phyloP scores from a whole-genome alignment of 225 moss, liverwort and hornwort species.

The Asterella californica region DNA sequence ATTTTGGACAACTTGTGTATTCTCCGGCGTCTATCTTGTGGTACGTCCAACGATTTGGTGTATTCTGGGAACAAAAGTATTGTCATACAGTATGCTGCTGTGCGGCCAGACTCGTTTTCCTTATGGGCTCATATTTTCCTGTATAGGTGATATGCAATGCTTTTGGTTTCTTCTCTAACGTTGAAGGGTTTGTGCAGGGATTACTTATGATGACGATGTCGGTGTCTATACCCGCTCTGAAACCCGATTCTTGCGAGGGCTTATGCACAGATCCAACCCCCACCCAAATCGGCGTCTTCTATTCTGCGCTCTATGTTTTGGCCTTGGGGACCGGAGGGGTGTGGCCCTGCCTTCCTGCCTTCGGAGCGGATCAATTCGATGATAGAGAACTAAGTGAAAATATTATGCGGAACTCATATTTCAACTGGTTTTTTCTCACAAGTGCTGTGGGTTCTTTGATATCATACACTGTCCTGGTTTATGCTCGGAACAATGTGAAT shows the following conservation, averaged over 20 bases:
- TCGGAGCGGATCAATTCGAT: constrained; percentile 40
- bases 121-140: neutral
- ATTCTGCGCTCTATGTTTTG: constrained; percentile 16
- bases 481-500: constrained; percentile 7
- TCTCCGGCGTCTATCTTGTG: constrained; percentile 23
- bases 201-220: constrained; percentile 23
- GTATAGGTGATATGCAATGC: neutral
- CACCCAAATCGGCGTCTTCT: neutral
- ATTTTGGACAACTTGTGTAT: constrained; percentile 29
- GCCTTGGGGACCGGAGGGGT: constrained; percentile 32
- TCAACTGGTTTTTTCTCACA: constrained; percentile 35
- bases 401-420: constrained; percentile 20
- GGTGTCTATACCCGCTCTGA: constrained; percentile 18
- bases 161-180: neutral
- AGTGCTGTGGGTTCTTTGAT: constrained; percentile 28
- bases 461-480: constrained; percentile 11
- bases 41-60: constrained; percentile 6
- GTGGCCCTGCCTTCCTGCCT: constrained; percentile 20
- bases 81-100: neutral
- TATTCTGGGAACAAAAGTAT: neutral
- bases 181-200: constrained; percentile 20
- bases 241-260: neutral
- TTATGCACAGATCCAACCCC: constrained; percentile 4
- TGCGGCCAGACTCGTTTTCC: neutral
- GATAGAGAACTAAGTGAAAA: constrained; percentile 15